Base-by-base conservation (phyloP, 2,329 filamentous ascomycete genomes). In the Aspergillus luchuensis region DNA sequence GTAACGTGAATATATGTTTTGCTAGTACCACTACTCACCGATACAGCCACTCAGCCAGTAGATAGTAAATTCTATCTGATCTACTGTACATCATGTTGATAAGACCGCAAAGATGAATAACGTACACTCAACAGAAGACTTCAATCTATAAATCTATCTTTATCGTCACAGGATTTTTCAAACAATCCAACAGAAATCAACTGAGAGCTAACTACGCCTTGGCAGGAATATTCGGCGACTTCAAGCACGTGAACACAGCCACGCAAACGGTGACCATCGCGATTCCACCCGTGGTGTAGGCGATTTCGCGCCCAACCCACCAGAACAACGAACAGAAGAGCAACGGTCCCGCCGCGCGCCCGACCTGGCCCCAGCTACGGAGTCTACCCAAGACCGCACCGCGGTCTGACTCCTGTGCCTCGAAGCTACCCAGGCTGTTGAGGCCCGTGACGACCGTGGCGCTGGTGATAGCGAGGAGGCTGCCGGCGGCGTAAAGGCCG, bases 271-370 rank as follows among this genome's bases (percentile, higher is more conserved):
- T 86, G 5, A 90, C 76, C 81, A 98, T 96, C 5, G 92, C 92
- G 11, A 86, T 82, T 0, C 91, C 90, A 4, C 95, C 95, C 69
- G 92, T 83, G 1, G 82, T 83, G 76, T 98, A 99, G 2, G 95
- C 95, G 10, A 88, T 84, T 72, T 96, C 90, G 50, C 95, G 83
- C 0, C 95, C 95, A 6, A 92, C 93, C 95, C 95, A 99, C 95
- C 95, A 99, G 79, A 99, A 99, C 58, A 99, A 82, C 52, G 91
- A 92, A 63, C 95, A 98, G 74, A 99, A 99, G 38, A 96, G 79
- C 4, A 99, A 76, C 0, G 95, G 95, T 0, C 95, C 95, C 10
- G 96, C 76, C 0, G 93, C 92, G 36, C 95, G 85, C 2, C 95
- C 95, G 4, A 93, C 84, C 81, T 99, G 95, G 5, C 95, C 94